Conservation (phyloP, 805 yeast species). For the Torulaspora quercuum region DNA sequence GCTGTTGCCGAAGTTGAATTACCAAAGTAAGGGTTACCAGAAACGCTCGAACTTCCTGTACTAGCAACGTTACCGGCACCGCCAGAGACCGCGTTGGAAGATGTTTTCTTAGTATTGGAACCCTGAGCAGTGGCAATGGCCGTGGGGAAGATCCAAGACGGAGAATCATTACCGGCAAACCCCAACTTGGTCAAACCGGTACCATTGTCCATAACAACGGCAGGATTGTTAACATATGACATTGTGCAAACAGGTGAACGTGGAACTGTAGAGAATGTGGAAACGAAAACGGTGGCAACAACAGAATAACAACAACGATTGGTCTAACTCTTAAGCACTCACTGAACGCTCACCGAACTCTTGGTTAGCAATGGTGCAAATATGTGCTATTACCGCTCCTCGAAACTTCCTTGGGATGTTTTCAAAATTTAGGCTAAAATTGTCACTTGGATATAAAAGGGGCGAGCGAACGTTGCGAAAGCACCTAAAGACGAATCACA, state of each 20-base stretch:
- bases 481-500: neutral
- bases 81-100: conserved; percentile 40
- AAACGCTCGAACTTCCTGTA: conserved; percentile 12
- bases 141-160: conserved; percentile 95
- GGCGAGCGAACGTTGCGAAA: conserved; percentile 2
- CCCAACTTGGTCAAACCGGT: conserved; percentile 97
- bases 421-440: no score
- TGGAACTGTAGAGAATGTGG: neutral
- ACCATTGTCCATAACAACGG: conserved; percentile 98
- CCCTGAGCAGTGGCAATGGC: conserved; percentile 74
- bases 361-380: no score
- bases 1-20: conserved; percentile 39
- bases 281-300: conserved; percentile 1
- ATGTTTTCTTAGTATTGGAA: conserved; percentile 38
- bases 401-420: no score
- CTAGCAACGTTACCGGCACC: conserved; percentile 23
- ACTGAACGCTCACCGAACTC: no score
- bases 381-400: no score
- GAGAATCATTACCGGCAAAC: conserved; percentile 97
- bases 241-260: conserved; percentile 28
- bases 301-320: conserved; percentile 2
- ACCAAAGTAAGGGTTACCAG: conserved; percentile 31
- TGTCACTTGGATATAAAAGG: no score
- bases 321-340: neutral
- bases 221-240: conserved; percentile 75